Conservation (phyloP, 2,329 filamentous ascomycete genomes). For the Aspergillus aculeatinus region DNA sequence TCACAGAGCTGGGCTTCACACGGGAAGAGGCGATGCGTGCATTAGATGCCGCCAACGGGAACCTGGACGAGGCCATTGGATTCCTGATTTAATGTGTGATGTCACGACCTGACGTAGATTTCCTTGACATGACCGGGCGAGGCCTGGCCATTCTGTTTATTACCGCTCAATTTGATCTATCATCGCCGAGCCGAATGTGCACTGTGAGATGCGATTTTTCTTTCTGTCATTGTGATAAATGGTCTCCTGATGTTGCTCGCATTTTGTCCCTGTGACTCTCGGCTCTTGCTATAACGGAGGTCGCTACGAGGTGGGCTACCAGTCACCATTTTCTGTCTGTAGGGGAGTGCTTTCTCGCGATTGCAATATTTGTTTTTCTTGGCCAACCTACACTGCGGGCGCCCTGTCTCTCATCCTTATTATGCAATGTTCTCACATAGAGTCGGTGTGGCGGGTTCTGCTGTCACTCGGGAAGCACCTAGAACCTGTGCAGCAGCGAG, state of each 20-base stretch:
- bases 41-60: slow-evolving; percentile 76
- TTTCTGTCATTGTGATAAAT: slow-evolving; percentile 1
- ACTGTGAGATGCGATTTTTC: slow-evolving; percentile 2
- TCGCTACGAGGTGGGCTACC: background rate
- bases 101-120: slow-evolving; percentile 6
- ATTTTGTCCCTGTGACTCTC: background rate
- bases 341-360: background rate
- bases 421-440: background rate
- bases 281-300: background rate
- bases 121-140: slow-evolving; percentile 1
- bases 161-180: slow-evolving; percentile 8
- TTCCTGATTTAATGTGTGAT: slow-evolving; percentile 59
- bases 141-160: slow-evolving; percentile 4
- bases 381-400: background rate
- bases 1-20: slow-evolving; percentile 75
- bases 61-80: slow-evolving; percentile 84
- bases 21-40: slow-evolving; percentile 75
- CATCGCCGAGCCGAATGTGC: background rate
- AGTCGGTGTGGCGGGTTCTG: slow-evolving; percentile 1
- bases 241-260: slow-evolving; percentile 2
- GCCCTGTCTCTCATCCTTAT: background rate
- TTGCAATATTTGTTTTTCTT: background rate
- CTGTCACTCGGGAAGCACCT: background rate
- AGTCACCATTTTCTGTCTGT: background rate
- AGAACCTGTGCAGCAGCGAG: background rate